Evolutionary conservation across 164 flowering plant genomes (phyloP).

Genomic region (Litsea cubeba): DNA sequence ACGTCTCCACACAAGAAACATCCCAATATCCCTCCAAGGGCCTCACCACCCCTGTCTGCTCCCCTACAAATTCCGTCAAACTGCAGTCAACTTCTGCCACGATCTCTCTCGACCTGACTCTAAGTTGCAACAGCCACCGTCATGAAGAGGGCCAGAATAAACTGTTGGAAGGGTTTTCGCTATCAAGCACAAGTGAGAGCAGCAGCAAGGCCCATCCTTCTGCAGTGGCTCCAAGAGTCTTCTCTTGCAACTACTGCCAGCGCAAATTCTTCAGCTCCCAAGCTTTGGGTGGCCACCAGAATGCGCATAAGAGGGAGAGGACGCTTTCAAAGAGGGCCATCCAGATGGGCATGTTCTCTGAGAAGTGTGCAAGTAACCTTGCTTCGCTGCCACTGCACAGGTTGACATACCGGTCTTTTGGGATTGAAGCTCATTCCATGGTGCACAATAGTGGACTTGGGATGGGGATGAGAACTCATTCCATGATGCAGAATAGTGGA

Average conservation of each 20-base stretch:
- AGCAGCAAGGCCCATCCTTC: slow-evolving; percentile 27
- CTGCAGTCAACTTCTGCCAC: slow-evolving; percentile 20
- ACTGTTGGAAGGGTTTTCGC: slow-evolving; percentile 14
- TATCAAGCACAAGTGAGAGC: slow-evolving; percentile 32
- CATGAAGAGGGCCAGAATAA: slow-evolving; percentile 28
- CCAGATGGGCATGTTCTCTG: slow-evolving; percentile 65
- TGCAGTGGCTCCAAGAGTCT: slow-evolving; percentile 40
- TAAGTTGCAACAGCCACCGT: slow-evolving; percentile 29
- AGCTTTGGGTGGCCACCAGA: slow-evolving; percentile 85
- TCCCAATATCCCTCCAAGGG: slow-evolving; percentile 26
- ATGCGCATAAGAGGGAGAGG: slow-evolving; percentile 78
- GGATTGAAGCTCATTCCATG: slow-evolving; percentile 67
- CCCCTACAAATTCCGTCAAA: slow-evolving; percentile 19
- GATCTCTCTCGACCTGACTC: slow-evolving; percentile 56
- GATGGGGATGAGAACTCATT: slow-evolving; percentile 38
- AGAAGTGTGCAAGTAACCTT: slow-evolving; percentile 48
- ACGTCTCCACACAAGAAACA: slow-evolving; percentile 37
- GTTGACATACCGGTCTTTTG: slow-evolving; percentile 50
- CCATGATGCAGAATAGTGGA: slow-evolving; percentile 38
- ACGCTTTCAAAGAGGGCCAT: slow-evolving; percentile 70
- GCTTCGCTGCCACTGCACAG: slow-evolving; percentile 78
- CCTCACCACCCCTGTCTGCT: slow-evolving; percentile 9
- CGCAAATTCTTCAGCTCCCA: slow-evolving; percentile 85
- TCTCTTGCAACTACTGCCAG: slow-evolving; percentile 78
- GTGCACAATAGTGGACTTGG: slow-evolving; percentile 31